phyloP scores from a whole-genome alignment of 2,329 filamentous ascomycete genomes.

The Neobulgaria alba region DNA sequence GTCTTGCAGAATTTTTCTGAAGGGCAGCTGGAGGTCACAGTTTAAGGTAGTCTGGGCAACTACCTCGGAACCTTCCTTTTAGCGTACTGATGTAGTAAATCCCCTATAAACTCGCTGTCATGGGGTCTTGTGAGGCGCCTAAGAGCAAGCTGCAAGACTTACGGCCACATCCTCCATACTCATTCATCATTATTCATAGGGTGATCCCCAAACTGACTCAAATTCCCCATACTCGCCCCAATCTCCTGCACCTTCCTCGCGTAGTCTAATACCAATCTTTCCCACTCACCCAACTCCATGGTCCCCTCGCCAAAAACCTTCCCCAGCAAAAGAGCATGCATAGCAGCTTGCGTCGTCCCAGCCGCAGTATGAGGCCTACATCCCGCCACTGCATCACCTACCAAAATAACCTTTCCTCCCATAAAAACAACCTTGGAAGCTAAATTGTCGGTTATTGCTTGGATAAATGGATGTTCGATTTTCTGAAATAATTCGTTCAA shows the following conservation, averaged over 20 bases:
- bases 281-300: constrained; percentile 7
- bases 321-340: constrained; percentile 16
- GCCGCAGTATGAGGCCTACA: constrained; percentile 37
- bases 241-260: background rate
- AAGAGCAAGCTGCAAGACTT: no score
- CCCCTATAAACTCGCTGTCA: no score
- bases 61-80: no score
- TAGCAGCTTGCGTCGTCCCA: constrained; percentile 32
- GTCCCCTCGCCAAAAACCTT: constrained; percentile 11
- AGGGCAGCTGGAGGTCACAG: no score
- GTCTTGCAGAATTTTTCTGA: no score
- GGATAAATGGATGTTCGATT: constrained; percentile 34
- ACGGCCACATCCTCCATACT: background rate
- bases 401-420: constrained; percentile 32
- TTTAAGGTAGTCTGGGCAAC: no score
- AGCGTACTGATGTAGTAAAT: no score
- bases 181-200: constrained; percentile 1
- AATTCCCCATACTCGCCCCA: constrained; percentile 8
- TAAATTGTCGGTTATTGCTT: constrained; percentile 33
- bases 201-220: constrained; percentile 13
- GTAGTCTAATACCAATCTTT: constrained; percentile 1
- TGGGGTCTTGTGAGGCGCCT: no score
- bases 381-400: constrained; percentile 36
- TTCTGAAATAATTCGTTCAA: constrained; percentile 31
- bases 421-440: constrained; percentile 30